Base-by-base conservation (phyloP, 2,329 filamentous ascomycete species). In the Trichophaea hybrida region DNA sequence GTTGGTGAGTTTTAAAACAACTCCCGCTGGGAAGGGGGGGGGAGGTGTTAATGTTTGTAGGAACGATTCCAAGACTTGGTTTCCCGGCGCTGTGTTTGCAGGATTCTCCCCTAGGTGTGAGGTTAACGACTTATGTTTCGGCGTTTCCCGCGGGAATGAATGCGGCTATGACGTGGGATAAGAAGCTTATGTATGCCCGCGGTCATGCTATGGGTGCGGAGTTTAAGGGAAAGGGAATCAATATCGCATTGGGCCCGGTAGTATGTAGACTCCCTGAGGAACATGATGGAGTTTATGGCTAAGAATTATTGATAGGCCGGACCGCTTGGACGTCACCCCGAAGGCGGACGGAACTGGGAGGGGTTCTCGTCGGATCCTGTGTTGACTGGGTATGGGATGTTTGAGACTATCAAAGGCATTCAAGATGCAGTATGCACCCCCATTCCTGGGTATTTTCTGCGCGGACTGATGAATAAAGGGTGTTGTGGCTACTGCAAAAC, bases 111-210 rank as follows among this genome's bases (percentile, higher is more conserved):
- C 75, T 93, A 1, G 90, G 89, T 62, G 75, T 95, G 59, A 85
- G 89, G 56, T 79, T 83, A 60, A 75, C 80, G 65, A 88, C 94
- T 72, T 91, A 85, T 72, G 82, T 82, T 69, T 91, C 86, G 38
- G 89, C 84, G 1, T 95, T 94, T 71, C 80, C 86, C 0, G 83
- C 84, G 0, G 88, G 86, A 52, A 77, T 89, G 66, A 89, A 86
- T 5, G 80, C 86, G 34, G 90, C 85, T 12, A 86, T 88, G n/a
- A 87, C 88, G 0, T 95, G 85, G 78, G 85, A 90, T 71, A 80
- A 84, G 60, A 72, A 75, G 10, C 77, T 94, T 34, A 84, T 89
- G 70, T 81, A 81, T 68, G 74, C 77, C 55, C 80, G 87, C 54
- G 88, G 83, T 35, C 73, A 78, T 55, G 84, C 83, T 52, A 88